Evolutionary conservation across 225 moss, liverwort and hornwort genomes (phyloP), one percentile per base, ranked within the genome.

Genomic region (Anthoceros angustus): DNA sequence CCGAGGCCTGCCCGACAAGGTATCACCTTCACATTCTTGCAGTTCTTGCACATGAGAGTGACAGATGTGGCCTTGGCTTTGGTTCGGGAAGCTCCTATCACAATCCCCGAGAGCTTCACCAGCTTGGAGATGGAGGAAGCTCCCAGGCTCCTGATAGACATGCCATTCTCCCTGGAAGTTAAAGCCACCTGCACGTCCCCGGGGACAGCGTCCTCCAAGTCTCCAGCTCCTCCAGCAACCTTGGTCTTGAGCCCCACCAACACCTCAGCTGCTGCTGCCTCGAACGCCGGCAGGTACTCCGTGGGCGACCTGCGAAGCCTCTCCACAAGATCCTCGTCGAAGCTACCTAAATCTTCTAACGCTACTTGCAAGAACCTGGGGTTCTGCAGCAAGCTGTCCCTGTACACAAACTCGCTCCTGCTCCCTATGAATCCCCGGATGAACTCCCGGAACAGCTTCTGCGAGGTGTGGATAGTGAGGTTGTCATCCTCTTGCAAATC

Each of bases 51-150:
- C 20, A 91, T 81, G 71, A 95, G 72, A 63, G 86, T 91, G 21
- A 95, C 91, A 60, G 88, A 84, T 39, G 83, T 91, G 7, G 95
- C 95, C 73, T 95, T 91, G 32, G 95, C 91, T 70, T 88, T 95
- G 7, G 95, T 91, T 71, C 91, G 81, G 49, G 95, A 91, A 61
- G 95, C 95, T 5, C 88, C 91, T 32, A 91, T 95, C 15, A 91
- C 64, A 11, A 95, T 95, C 62, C 95, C 95, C 7, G 82, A 83
- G 62, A 95, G 79, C 72, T 95, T 95, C 42, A 91, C 91, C 71
- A 95, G 77, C 71, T 69, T 88, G 4, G 95, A 88, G 69, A 95
- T 95, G 70, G 78, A 77, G 55, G 78, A 64, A 38, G 90, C 93
- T 68, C 84, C 79, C 61, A 95, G 91, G 25, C 75, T 78, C 42